Base-by-base conservation (phyloP, 495 filamentous ascomycete genomes). In the Diplogelasinospora grovesii region DNA sequence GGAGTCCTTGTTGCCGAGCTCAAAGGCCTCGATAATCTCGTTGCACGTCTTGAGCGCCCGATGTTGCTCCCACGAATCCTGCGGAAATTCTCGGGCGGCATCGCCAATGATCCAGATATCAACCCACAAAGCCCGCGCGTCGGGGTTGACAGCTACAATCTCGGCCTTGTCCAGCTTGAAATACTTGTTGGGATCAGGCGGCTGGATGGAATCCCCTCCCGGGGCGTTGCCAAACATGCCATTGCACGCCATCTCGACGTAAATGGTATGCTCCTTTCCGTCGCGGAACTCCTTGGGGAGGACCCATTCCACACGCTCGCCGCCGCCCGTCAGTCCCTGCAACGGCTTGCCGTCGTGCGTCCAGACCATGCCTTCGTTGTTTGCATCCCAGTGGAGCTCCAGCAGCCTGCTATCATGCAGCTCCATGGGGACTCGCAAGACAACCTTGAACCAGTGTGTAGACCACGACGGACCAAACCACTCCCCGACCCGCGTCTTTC, bases 211-310 rank as follows among this genome's bases (percentile, higher is more conserved):
- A 57, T 95, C 89, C 9, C 86, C 89, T 15, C 82, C 84, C 2
- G 80, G 69, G 0, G 86, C 83, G 63, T 95, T 96, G 36, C 92
- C 92, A 64, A 97, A 96, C 90, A 98, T 98, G 51, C 80, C 79
- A 63, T 98, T 98, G 62, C 92, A 97, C 10, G 92, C 92, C 85
- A 98, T 94, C 66, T 98, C 92, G 45, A 98, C 79, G 60, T 95
- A 98, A 46, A 97, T 83, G 7, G 69, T 75, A 57, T 98, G 92
- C 46, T 83, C 75, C 58, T 89, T 79, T 6, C 88, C 90, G 54
- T 97, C 86, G 35, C 79, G 74, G 54, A 77, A 95, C 21, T 70
- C 71, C 14, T 85, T 67, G 2, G 90, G 89, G 30, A 98, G 70
- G 24, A 95, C 76, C 86, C 89, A 98, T 62, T 96, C 86, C 14